Evolutionary conservation across 176 grass and related monocot genomes (phyloP).

Genomic region (Cenchrus americanus): DNA sequence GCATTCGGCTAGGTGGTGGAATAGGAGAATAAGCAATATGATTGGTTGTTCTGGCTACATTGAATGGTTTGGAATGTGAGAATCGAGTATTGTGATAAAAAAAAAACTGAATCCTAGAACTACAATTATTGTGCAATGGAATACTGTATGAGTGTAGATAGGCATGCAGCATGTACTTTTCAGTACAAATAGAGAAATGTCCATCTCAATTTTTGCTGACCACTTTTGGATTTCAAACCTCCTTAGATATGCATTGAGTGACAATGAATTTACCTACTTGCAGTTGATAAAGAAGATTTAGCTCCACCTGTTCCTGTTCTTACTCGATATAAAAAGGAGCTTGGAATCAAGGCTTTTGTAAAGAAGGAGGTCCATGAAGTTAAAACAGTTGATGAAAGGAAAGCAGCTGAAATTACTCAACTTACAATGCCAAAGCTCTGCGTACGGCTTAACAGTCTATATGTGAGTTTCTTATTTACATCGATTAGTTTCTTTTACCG

Average conservation of each 20-base stretch:
- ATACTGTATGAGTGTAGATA: slow-evolving; percentile 7
- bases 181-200: slow-evolving; percentile 25
- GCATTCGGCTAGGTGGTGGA: too few species aligned
- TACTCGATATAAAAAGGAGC: slow-evolving; percentile 95
- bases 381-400: slow-evolving; percentile 76
- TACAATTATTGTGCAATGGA: too few species aligned
- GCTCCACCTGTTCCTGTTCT: slow-evolving; percentile 90
- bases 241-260: slow-evolving; percentile 11
- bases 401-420: slow-evolving; percentile 79
- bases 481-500: slow-evolving; percentile 42
- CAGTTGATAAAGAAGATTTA: slow-evolving; percentile 92
- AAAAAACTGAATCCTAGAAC: too few species aligned
- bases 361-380: slow-evolving; percentile 79
- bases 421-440: slow-evolving; percentile 83
- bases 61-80: too few species aligned
- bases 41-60: too few species aligned
- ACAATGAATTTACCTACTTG: slow-evolving; percentile 38
- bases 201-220: not conserved
- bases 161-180: not conserved
- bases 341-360: slow-evolving; percentile 87
- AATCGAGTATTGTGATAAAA: too few species aligned
- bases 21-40: too few species aligned
- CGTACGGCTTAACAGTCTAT: slow-evolving; percentile 93
- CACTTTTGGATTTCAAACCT: slow-evolving; percentile 7
- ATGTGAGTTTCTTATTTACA: slow-evolving; percentile 71